Evolutionary conservation across 2,329 filamentous ascomycete species (phyloP).

Genomic region (Sclerotiophoma versabilis): DNA sequence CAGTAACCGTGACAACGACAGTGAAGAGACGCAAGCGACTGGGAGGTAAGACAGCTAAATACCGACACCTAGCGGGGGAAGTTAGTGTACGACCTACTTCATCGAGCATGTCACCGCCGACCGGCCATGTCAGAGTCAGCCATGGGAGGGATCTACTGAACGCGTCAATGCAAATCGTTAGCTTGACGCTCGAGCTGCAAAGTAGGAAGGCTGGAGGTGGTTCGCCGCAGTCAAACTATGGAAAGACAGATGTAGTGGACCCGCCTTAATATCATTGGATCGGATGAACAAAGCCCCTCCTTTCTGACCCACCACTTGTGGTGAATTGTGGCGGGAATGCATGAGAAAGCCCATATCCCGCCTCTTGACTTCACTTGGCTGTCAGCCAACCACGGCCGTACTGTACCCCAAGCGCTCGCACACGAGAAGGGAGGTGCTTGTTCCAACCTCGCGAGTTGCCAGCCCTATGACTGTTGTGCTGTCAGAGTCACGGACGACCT

Average conservation of each 20-base stretch:
- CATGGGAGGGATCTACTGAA: constrained; percentile 33
- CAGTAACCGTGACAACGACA: constrained; percentile 39
- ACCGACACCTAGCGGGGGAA: constrained; percentile 23
- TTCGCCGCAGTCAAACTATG: constrained; percentile 17
- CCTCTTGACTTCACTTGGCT: constrained; percentile 32
- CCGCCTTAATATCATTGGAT: constrained; percentile 26
- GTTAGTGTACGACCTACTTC: constrained; percentile 28
- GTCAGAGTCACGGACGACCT: constrained; percentile 2
- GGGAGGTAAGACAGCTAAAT: constrained; percentile 40
- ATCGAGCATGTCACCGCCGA: constrained; percentile 32
- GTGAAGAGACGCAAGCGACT: constrained; percentile 26
- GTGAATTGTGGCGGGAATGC: constrained; percentile 14
- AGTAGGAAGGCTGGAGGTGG: constrained; percentile 32
- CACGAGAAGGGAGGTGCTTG: constrained; percentile 1
- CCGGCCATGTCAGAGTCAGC: constrained; percentile 29
- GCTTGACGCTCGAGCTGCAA: constrained; percentile 29
- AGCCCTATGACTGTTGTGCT: background rate
- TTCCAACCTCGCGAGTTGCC: constrained; percentile 8
- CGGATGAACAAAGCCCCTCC: constrained; percentile 34
- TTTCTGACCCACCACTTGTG: constrained; percentile 26
- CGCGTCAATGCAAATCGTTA: constrained; percentile 39
- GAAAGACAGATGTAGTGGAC: constrained; percentile 17
- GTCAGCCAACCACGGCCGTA: constrained; percentile 9
- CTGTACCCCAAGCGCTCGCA: constrained; percentile 10
- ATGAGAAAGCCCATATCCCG: constrained; percentile 20